These are phyloP conservation scores for Zoysia pacifica DNA, from an alignment of 176 grass and related monocot genomes.

Conservation along the genomic window DNA sequence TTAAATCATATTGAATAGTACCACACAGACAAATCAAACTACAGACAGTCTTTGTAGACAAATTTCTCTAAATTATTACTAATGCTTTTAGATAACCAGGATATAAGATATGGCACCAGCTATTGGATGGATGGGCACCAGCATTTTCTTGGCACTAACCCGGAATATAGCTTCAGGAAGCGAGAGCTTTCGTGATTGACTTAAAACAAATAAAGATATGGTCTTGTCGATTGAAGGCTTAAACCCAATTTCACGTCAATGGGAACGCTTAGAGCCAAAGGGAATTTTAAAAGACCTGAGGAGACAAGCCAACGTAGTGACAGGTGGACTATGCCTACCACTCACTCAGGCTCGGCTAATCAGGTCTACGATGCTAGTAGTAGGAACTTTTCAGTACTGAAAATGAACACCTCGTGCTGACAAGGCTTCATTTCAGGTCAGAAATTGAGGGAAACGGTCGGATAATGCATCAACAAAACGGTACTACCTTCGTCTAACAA, in stretches of 20 bases:
- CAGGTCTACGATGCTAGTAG: background rate
- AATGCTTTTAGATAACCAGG: too few species aligned
- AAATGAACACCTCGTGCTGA: conserved; percentile 10
- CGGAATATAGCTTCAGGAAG: background rate
- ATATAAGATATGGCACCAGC: too few species aligned
- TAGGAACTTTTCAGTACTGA: background rate
- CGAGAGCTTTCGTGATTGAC: conserved; percentile 7
- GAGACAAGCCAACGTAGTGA: background rate
- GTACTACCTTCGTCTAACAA: too few species aligned
- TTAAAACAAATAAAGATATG: conserved; percentile 30
- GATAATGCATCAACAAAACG: conserved; percentile 8
- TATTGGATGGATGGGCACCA: conserved; percentile 5
- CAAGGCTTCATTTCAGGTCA: background rate
- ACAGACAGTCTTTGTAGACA: too few species aligned
- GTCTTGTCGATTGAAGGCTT: background rate
- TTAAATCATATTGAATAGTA: too few species aligned
- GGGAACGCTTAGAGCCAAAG: background rate
- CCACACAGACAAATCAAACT: too few species aligned
- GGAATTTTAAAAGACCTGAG: conserved; percentile 27
- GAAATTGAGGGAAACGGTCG: background rate
- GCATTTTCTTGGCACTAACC: conserved; percentile 16
- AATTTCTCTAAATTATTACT: too few species aligned
- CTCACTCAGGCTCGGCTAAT: background rate
- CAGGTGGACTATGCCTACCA: background rate
- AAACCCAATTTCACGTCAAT: conserved; percentile 29